Evolutionary conservation across 2,329 filamentous ascomycete species (phyloP), one percentile per base, ranked within the genome.

Genomic region (Alternaria gaisen): DNA sequence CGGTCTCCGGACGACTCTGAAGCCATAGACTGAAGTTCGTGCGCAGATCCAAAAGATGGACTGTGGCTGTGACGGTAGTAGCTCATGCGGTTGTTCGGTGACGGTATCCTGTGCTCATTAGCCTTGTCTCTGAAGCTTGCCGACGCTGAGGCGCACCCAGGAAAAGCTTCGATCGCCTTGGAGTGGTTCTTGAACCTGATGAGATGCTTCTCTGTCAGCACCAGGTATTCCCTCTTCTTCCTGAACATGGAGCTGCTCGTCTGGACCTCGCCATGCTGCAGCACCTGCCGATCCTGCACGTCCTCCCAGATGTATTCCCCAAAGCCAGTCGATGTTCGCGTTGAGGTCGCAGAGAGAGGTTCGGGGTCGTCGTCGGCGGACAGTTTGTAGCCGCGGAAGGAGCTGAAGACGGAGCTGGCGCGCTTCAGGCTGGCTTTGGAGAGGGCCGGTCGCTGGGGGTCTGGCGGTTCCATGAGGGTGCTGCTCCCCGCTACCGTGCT

Each of bases 211-310:
- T 91, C 89, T 7, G 89, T 92, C 65, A 92, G 80, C 14, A 91
- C 90, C 56, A 92, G 80, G 69, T 90, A 92, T 74, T 91, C 89
- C 77, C 85, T 89, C 80, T 89, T 90, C 79, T 90, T 91, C 73
- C 89, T 83, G 78, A 91, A 90, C 83, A 91, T 87, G 61, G 87
- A 86, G 57, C 86, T 88, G 50, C 87, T 88, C 12, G 87, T 91
- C 77, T 91, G 89, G 16, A 91, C 87, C 72, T 91, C 89, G 38
- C 89, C 90, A 79, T 91, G 86, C 64, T 89, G 84, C 38, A 91
- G 77, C 20, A 91, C 87, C 30, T 81, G 72, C 53, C 73, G 70
- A 38, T 69, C 70, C 57, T 70, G 72, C 22, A 69, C 61, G 3
- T 72, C 65, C n/a, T 82, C 82, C 18, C 80, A 80, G 52, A 76